These are phyloP conservation scores for Boletus tomentosulus DNA, from an alignment of 768 basidiomycete genomes.

Conservation along the genomic window DNA sequence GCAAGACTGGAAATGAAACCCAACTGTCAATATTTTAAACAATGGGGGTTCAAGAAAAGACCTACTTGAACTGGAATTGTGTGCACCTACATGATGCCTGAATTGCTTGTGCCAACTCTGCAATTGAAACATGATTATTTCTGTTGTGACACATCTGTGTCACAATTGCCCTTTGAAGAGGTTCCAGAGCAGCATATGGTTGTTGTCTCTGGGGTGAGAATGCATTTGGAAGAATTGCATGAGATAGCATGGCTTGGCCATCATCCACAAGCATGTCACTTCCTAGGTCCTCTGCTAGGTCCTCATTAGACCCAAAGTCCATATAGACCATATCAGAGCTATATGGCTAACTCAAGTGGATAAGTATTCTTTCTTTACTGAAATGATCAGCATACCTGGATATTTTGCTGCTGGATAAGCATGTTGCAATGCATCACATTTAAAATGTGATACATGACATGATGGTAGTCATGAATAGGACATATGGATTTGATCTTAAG, in stretches of 20 bases:
- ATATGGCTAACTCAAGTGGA: constrained; percentile 5
- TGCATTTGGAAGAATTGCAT: constrained; percentile 6
- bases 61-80: constrained; percentile 20
- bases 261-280: not conserved
- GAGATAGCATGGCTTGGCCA: not conserved
- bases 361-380: not conserved
- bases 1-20: constrained; percentile 9
- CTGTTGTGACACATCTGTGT: constrained; percentile 12
- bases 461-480: constrained; percentile 15
- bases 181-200: constrained; percentile 15
- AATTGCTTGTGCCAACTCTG: constrained; percentile 14
- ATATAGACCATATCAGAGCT: not conserved
- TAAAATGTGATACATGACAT: constrained; percentile 26
- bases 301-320: not conserved
- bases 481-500: constrained; percentile 14
- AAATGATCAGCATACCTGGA: constrained; percentile 7
- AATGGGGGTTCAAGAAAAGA: not conserved
- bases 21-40: not conserved
- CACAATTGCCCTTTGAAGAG: constrained; percentile 18
- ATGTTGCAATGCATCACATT: constrained; percentile 17
- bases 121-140: constrained; percentile 1
- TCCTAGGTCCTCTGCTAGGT: not conserved
- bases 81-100: constrained; percentile 13
- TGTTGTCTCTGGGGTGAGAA: constrained; percentile 21
- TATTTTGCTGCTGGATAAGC: constrained; percentile 1